These are phyloP conservation scores for Cryptosporidium felis DNA, from an alignment of 169 alveolate species.

Conservation along the genomic window DNA sequence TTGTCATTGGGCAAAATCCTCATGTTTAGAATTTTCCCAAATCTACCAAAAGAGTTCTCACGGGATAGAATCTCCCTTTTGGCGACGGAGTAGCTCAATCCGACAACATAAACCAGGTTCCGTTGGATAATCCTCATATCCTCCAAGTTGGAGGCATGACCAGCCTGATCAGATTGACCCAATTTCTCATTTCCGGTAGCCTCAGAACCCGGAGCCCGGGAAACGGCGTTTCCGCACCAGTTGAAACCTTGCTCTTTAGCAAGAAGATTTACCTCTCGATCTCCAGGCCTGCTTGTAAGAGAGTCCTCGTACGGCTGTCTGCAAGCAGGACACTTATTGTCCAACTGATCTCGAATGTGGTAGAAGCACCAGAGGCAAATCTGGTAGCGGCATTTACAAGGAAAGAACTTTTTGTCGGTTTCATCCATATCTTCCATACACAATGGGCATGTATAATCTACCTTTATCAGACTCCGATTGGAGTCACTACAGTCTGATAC, in stretches of 20 bases:
- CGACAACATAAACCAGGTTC: slow-evolving; percentile 88
- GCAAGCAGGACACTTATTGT: slow-evolving; percentile 91
- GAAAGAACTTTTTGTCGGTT: slow-evolving; percentile 87
- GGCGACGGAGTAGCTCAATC: slow-evolving; percentile 84
- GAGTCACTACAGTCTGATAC: background rate
- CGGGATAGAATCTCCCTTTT: slow-evolving; percentile 84
- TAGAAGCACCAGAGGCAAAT: slow-evolving; percentile 91
- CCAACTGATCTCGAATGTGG: slow-evolving; percentile 86
- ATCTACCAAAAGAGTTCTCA: slow-evolving; percentile 87
- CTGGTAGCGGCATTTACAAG: slow-evolving; percentile 91
- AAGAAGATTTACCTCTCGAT: background rate
- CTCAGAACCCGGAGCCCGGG: background rate
- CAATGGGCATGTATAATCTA: slow-evolving; percentile 83
- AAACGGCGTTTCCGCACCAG: slow-evolving; percentile 69
- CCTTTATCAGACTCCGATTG: slow-evolving; percentile 62
- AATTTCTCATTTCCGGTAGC: too few species aligned
- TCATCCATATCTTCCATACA: slow-evolving; percentile 90
- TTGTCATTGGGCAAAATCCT: slow-evolving; percentile 85
- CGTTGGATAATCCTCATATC: slow-evolving; percentile 90
- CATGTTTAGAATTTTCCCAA: slow-evolving; percentile 85
- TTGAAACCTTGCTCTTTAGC: slow-evolving; percentile 22
- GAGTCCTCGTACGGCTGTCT: slow-evolving; percentile 87
- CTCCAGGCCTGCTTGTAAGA: background rate
- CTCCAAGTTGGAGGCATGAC: slow-evolving; percentile 73
- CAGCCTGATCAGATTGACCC: background rate